Conservation (phyloP, 148 eudicot genomes). For the Rhododendron ferrugineum region DNA sequence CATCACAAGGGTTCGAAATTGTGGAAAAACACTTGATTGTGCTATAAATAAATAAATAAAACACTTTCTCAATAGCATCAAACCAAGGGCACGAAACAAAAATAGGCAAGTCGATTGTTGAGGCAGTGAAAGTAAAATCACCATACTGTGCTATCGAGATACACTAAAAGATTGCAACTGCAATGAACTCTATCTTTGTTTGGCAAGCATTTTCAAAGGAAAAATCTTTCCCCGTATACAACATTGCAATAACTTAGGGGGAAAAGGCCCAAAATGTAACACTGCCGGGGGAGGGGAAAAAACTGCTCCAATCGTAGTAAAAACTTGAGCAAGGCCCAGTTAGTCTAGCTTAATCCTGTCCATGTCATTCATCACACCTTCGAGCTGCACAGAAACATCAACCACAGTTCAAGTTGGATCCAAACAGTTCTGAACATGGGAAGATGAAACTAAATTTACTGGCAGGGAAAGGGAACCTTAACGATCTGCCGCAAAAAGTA, state of each 20-base stretch:
- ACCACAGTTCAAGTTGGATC: neutral
- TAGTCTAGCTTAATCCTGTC: conserved; percentile 79
- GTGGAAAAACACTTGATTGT: neutral
- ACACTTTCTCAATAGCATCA: neutral
- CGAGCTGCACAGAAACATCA: conserved; percentile 55
- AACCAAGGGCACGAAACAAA: neutral
- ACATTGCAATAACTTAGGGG: neutral
- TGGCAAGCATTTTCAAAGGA: neutral
- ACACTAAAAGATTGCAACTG: neutral
- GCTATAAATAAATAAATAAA: neutral
- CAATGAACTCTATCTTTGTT: neutral
- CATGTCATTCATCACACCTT: conserved; percentile 75
- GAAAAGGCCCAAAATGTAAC: neutral
- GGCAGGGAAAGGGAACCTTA: conserved; percentile 40
- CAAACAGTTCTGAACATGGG: neutral
- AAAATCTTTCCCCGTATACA: neutral
- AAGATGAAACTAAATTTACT: neutral
- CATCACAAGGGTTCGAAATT: neutral
- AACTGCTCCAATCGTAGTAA: neutral
- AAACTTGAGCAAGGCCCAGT: neutral
- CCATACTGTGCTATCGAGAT: neutral
- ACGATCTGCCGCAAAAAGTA: conserved; percentile 86
- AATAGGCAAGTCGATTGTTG: neutral
- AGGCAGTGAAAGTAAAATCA: neutral
- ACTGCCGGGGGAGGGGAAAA: neutral